Base-by-base conservation (phyloP, 2,329 filamentous ascomycete genomes). In the Phaeoacremonium minimum region DNA sequence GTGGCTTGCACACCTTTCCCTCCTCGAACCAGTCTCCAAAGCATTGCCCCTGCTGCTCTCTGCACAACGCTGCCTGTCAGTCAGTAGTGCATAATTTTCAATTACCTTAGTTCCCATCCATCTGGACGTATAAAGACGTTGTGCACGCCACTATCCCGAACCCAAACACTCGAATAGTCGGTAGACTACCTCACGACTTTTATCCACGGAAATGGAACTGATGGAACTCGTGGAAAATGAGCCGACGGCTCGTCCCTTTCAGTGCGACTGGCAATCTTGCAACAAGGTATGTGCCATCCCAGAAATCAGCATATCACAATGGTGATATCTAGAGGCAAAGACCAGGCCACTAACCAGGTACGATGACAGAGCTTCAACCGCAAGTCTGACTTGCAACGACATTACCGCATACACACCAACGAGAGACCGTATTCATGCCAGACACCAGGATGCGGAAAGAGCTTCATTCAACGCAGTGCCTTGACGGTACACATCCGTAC, bases 341-440 rank as follows among this genome's bases (percentile, higher is more conserved):
- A 30, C 13, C 6, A 31, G 14, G n/a, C 8, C 17, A 32, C 32
- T 31, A 15, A 34, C 22, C 26, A 15, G 15, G 32, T n/a, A 13
- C 18, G n/a, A 17, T 28, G 4, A n/a, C 47, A 85, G 81, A 81
- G 77, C 61, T 85, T 85, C 66, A 84, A 84, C 59, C 71, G 81
- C 50, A 85, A 85, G 58, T 85, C 81, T 14, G 81, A 85, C 49
- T 63, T 85, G 42, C 79, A 83, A 51, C 71, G 81, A 52, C 81
- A 85, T 52, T 82, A 82, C 52, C 73, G 81, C 44, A 85, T 85
- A 51, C 81, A 85, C 58, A 85, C 81, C 36, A 84, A 84, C 52
- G 80, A 85, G 57, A 67, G 80, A 15, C 81, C 81, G 8, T 84
- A 83, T 54, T 67, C 71, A 18, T 85, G 80, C 59, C 65, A 64